Percentiles rank a stretch among this genome's conserved stretches.
phyloP scores from a whole-genome alignment of 805 yeast genomes.

The Limtongia smithiae region DNA sequence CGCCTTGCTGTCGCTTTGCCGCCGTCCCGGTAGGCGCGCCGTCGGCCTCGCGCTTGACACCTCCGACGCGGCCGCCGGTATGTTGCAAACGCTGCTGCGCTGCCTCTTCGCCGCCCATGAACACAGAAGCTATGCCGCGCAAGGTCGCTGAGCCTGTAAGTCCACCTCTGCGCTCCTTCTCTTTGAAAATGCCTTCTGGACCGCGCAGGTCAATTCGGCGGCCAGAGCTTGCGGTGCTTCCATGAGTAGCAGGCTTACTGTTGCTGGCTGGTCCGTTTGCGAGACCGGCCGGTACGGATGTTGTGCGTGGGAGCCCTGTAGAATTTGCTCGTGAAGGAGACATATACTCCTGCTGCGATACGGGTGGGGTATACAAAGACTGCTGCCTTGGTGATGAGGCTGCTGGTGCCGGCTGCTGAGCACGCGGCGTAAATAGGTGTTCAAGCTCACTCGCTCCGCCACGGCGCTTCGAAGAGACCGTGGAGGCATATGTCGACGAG shows the following conservation, averaged over 20 bases:
- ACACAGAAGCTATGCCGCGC: slow-evolving; percentile 19
- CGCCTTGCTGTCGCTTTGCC: slow-evolving; percentile 7
- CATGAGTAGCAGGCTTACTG: too few relatives aligned
- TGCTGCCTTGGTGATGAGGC: neutral
- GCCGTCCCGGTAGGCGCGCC: neutral
- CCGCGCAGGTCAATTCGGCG: slow-evolving; percentile 23
- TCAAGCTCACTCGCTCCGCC: too few relatives aligned
- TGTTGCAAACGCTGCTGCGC: slow-evolving; percentile 4
- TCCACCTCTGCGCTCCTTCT: slow-evolving; percentile 21
- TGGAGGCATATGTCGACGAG: slow-evolving; percentile 1
- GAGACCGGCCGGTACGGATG: slow-evolving; percentile 22
- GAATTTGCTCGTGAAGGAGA: neutral
- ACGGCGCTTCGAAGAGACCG: neutral
- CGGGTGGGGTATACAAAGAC: neutral
- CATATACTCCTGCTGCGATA: too few relatives aligned
- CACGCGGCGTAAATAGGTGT: slow-evolving; percentile 3
- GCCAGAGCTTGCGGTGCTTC: slow-evolving; percentile 4
- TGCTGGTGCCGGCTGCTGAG: neutral
- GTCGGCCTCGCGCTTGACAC: neutral
- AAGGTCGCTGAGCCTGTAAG: slow-evolving; percentile 15
- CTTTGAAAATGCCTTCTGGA: slow-evolving; percentile 33
- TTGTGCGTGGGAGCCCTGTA: slow-evolving; percentile 17
- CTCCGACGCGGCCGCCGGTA: slow-evolving; percentile 1
- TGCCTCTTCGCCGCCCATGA: slow-evolving; percentile 14
- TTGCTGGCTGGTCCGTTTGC: neutral